Evolutionary conservation across 306 rosid species (phyloP), one percentile per base, ranked within the genome.

Genomic region (Arachis hypogaea): DNA sequence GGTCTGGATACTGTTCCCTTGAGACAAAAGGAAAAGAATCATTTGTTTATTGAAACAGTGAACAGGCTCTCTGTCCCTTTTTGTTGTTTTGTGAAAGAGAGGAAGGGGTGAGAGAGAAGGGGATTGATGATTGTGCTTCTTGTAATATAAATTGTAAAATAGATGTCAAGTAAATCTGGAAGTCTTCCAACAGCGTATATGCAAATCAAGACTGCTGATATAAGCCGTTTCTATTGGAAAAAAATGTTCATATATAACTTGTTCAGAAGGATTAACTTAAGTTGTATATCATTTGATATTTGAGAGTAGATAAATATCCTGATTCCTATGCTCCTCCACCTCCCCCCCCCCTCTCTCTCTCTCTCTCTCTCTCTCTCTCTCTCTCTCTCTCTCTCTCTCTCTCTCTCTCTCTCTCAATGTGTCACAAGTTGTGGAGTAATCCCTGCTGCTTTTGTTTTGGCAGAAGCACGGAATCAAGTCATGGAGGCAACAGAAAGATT

Each of bases 401-500:
- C 9, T 55, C 67, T 33, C 51, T 71, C 29, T 67, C 28, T 62
- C 11, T 52, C n/a, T 68, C 6, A 10, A 22, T 30, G 44, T 12
- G 56, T 3, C 5, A 45, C 50, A 55, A 64, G 61, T 44, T 68
- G 36, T 60, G n/a, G 66, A 49, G 52, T 36, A 43, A 61, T 56
- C 60, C 50, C 68, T 74, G 3, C 70, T 30, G 61, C 52, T 66
- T 11, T 77, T 77, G 68, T 63, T 78, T 81, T 83, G 64, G 84
- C 97, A 95, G 99, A 95, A 90, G 93, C 99, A 79, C 88, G 99
- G 88, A 90, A 92, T 76, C 99, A 95, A 82, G 99, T 95, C 62
- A 88, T 77, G 96, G 98, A 95, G 78, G 99, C 99, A 9, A 88
- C 96, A 9, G 86, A 84, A 83, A 87, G 92, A 83, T 87, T 95